Evolutionary conservation across 768 basidiomycete species (phyloP).

Genomic region (Suillus ampliporus): DNA sequence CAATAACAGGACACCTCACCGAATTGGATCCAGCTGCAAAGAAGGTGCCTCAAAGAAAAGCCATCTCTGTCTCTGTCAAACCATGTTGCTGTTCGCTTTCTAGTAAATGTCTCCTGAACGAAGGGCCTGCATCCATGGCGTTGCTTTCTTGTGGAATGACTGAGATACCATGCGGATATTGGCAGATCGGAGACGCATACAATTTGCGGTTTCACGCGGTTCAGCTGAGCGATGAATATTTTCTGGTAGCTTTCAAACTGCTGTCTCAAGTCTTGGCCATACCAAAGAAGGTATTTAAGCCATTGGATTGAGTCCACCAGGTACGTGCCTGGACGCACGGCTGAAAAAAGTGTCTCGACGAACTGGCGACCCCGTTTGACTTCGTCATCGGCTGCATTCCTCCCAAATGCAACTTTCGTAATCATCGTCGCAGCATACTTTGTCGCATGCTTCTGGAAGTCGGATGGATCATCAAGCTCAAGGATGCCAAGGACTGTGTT

Average conservation of each 20-base stretch:
- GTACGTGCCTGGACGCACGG: conserved; percentile 37
- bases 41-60: conserved; percentile 62
- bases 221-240: conserved; percentile 54
- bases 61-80: conserved; percentile 55
- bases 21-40: conserved; percentile 69
- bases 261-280: conserved; percentile 54
- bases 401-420: conserved; percentile 31
- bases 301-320: conserved; percentile 39
- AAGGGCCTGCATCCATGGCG: conserved; percentile 17
- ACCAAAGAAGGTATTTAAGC: conserved; percentile 56
- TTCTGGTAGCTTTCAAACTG: conserved; percentile 56
- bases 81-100: conserved; percentile 53
- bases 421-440: conserved; percentile 26
- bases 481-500: conserved; percentile 24
- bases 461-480: conserved; percentile 20
- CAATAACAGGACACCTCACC: conserved; percentile 18
- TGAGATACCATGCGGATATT: not conserved
- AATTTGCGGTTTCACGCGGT: conserved; percentile 46
- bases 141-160: conserved; percentile 13
- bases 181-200: conserved; percentile 27
- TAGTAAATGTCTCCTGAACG: conserved; percentile 54
- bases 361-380: conserved; percentile 28
- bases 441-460: conserved; percentile 16
- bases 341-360: conserved; percentile 31
- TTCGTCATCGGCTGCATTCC: conserved; percentile 23